phyloP scores from a whole-genome alignment of 108 stramenopile genomes.

The Stephanodiscus triporus region DNA sequence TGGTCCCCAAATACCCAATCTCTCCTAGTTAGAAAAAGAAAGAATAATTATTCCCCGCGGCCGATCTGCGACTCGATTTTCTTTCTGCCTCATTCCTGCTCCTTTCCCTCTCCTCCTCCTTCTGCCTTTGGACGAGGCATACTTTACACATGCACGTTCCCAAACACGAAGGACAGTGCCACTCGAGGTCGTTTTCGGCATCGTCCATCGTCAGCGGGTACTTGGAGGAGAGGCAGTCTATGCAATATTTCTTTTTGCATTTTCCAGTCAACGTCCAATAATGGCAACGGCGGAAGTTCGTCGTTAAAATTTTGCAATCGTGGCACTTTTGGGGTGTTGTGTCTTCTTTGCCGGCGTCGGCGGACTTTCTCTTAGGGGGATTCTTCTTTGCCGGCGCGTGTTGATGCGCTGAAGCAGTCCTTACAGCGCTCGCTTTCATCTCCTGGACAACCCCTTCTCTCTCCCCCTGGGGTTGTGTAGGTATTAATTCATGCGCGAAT shows the following conservation, averaged over 20 bases:
- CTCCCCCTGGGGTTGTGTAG: neutral
- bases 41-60: neutral
- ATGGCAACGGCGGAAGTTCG: constrained; percentile 20
- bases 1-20: neutral
- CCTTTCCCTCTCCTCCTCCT: constrained; percentile 36
- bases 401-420: neutral
- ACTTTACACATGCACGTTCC: constrained; percentile 21
- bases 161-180: constrained; percentile 48
- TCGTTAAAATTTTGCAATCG: constrained; percentile 34
- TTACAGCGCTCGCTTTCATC: too few species aligned
- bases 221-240: constrained; percentile 26
- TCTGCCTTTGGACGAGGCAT: constrained; percentile 32
- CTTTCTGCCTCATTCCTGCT: constrained; percentile 17
- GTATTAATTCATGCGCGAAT: neutral
- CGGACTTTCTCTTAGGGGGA: neutral
- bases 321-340: constrained; percentile 49
- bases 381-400: neutral
- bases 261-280: constrained; percentile 43
- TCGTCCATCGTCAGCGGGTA: constrained; percentile 35
- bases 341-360: neutral
- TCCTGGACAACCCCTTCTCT: neutral
- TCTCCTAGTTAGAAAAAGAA: neutral
- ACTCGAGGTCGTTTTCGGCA: constrained; percentile 15
- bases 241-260: constrained; percentile 34
- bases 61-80: constrained; percentile 16